Evolutionary conservation across 1,139 yeast genomes (phyloP).

Genomic region (Taphrina confusa): DNA sequence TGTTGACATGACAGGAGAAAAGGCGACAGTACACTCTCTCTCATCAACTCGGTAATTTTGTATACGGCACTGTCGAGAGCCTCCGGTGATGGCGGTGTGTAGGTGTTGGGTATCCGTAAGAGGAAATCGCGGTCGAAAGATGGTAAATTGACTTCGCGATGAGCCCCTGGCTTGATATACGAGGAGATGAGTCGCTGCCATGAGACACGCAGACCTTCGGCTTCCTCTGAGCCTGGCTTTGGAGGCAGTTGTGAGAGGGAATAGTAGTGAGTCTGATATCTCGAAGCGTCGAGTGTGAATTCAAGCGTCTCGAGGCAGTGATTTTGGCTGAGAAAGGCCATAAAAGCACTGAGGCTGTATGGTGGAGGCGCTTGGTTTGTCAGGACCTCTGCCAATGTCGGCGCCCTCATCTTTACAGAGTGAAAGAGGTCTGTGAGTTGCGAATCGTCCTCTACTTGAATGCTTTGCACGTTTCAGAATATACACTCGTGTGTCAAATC

Average conservation of each 20-base stretch:
- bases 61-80: slow-evolving; percentile 42
- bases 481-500: too few relatives aligned
- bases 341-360: slow-evolving; percentile 44
- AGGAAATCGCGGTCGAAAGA: slow-evolving; percentile 43
- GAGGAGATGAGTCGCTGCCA: slow-evolving; percentile 46
- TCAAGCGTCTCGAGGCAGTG: slow-evolving; percentile 48
- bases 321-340: slow-evolving; percentile 44
- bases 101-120: slow-evolving; percentile 28
- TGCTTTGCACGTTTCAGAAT: too few relatives aligned
- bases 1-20: slow-evolving; percentile 34
- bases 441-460: slow-evolving; percentile 4
- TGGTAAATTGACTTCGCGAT: slow-evolving; percentile 47
- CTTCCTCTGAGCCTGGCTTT: slow-evolving; percentile 28
- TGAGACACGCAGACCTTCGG: slow-evolving; percentile 32
- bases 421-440: slow-evolving; percentile 2
- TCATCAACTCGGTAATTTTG: slow-evolving; percentile 45
- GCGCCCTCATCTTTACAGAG: slow-evolving; percentile 18
- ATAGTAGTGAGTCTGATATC: slow-evolving; percentile 42
- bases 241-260: slow-evolving; percentile 33
- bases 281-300: slow-evolving; percentile 45
- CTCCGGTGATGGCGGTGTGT: slow-evolving; percentile 42
- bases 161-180: slow-evolving; percentile 44
- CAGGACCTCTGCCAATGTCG: slow-evolving; percentile 44
- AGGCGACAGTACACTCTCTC: slow-evolving; percentile 44
- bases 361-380: slow-evolving; percentile 43